A percentile compares a stretch with the other conserved stretches of the same genome.
These are phyloP conservation scores for Cordyceps pruinosa DNA, from an alignment of 2,329 filamentous ascomycete species.

Conservation along the genomic window DNA sequence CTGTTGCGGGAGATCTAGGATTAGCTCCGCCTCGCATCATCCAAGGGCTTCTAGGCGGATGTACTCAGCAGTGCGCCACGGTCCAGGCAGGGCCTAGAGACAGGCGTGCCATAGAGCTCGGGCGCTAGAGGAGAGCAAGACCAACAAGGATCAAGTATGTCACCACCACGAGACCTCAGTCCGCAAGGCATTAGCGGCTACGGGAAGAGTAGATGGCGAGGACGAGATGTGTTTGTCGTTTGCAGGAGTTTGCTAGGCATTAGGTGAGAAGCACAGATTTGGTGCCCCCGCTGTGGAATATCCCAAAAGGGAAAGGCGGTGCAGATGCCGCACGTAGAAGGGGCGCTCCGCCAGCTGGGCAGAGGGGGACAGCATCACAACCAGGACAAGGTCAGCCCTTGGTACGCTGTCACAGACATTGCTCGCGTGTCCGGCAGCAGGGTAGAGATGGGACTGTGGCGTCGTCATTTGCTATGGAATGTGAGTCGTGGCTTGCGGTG, in stretches of 20 bases:
- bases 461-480: not conserved
- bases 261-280: not conserved
- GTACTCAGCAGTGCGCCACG: not conserved
- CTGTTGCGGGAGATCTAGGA: not conserved
- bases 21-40: not conserved
- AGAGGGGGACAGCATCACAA: not conserved
- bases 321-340: not conserved
- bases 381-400: not conserved
- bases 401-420: not conserved
- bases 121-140: not conserved
- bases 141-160: not conserved
- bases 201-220: not conserved
- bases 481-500: not conserved
- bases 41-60: not conserved
- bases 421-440: not conserved
- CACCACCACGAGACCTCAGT: too few relatives aligned
- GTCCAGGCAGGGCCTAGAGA: not conserved
- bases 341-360: too few relatives aligned
- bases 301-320: not conserved
- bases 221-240: slow-evolving; percentile 2
- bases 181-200: not conserved
- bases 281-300: not conserved
- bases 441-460: not conserved
- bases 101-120: not conserved
- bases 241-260: not conserved